These are phyloP conservation scores for Globisporangium viniferum DNA, from an alignment of 352 stramenopile genomes.

Conservation along the genomic window DNA sequence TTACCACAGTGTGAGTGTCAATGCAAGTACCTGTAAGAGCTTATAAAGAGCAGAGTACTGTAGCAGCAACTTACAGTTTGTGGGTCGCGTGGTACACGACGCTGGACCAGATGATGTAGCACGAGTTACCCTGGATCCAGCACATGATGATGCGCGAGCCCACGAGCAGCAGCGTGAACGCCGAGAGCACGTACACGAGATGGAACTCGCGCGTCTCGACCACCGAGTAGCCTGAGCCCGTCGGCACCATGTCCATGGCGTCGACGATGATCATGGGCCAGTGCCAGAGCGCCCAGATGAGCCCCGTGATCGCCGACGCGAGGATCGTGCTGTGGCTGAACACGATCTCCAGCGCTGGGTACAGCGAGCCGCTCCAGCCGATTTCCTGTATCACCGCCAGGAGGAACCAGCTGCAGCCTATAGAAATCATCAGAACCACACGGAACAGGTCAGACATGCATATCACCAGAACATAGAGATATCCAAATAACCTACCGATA, in stretches of 20 bases:
- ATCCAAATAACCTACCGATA: constrained; percentile 38
- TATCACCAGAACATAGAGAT: background rate
- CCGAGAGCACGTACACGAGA: constrained; percentile 69
- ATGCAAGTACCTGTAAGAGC: background rate
- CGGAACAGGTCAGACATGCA: background rate
- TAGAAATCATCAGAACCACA: constrained; percentile 7
- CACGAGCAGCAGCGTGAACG: constrained; percentile 78
- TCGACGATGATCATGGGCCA: constrained; percentile 89
- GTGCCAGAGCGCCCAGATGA: constrained; percentile 84
- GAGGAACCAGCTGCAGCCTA: constrained; percentile 86
- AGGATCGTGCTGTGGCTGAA: constrained; percentile 86
- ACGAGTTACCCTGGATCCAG: constrained; percentile 88
- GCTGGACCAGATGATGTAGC: constrained; percentile 88
- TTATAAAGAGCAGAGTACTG: background rate
- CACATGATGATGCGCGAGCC: constrained; percentile 89
- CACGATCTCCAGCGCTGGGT: constrained; percentile 83
- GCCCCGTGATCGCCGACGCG: constrained; percentile 80
- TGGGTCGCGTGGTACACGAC: constrained; percentile 84
- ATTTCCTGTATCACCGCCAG: constrained; percentile 81
- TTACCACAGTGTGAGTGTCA: background rate
- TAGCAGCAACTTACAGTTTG: constrained; percentile 65
- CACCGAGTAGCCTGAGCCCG: constrained; percentile 73
- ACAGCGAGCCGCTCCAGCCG: constrained; percentile 85
- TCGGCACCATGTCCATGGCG: constrained; percentile 67
- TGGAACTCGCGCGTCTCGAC: constrained; percentile 78